phyloP scores from a whole-genome alignment of 129 eudicot genomes.

The Gnaphalium uliginosum region DNA sequence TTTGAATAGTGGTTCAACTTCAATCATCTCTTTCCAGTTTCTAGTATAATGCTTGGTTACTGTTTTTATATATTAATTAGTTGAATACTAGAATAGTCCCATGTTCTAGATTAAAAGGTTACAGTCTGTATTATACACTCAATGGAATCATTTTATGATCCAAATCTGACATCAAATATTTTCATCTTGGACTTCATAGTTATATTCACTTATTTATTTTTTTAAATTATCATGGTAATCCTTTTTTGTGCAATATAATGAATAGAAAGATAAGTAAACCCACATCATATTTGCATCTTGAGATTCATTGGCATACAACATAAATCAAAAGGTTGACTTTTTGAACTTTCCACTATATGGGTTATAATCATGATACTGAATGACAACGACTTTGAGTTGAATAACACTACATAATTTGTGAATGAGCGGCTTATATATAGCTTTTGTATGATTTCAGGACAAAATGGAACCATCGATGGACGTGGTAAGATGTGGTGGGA shows the following conservation, averaged over 20 bases:
- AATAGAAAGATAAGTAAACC: neutral
- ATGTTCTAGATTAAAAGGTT: slow-evolving; percentile 23
- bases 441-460: slow-evolving; percentile 50
- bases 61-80: neutral
- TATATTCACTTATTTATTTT: too few relatives aligned
- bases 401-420: neutral
- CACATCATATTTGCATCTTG: slow-evolving; percentile 17
- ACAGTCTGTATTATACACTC: slow-evolving; percentile 17
- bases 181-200: slow-evolving; percentile 8
- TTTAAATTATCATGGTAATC: neutral
- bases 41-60: neutral
- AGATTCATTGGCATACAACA: neutral
- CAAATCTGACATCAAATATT: neutral
- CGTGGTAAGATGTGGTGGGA: slow-evolving; percentile 99
- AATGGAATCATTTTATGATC: slow-evolving; percentile 10
- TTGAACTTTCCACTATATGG: slow-evolving; percentile 13
- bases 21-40: neutral
- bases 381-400: slow-evolving; percentile 20
- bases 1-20: slow-evolving; percentile 12
- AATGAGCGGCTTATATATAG: neutral
- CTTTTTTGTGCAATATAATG: neutral
- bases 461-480: slow-evolving; percentile 93
- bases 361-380: slow-evolving; percentile 28
- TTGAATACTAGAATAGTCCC: slow-evolving; percentile 21
- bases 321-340: slow-evolving; percentile 25